These are phyloP conservation scores for Oxyria digyna DNA, from an alignment of 148 eudicot genomes.

Conservation along the genomic window DNA sequence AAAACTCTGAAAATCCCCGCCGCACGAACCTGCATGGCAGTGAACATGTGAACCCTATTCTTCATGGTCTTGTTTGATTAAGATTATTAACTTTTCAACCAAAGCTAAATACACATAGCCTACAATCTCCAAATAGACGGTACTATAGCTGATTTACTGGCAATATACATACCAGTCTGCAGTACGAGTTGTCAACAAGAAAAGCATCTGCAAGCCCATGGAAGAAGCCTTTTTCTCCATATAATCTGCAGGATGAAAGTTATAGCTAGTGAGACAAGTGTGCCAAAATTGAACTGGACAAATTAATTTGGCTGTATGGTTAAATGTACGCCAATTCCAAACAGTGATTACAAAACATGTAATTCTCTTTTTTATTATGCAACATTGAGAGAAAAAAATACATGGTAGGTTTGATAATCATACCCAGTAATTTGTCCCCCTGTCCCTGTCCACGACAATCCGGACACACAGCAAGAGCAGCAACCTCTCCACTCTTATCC, in stretches of 20 bases:
- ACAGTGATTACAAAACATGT: neutral
- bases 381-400: neutral
- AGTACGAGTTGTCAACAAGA: constrained; percentile 82
- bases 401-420: neutral
- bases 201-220: constrained; percentile 64
- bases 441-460: constrained; percentile 97
- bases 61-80: neutral
- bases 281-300: neutral
- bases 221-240: constrained; percentile 82
- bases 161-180: constrained; percentile 63
- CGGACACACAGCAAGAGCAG: constrained; percentile 93
- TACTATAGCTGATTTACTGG: neutral
- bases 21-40: constrained; percentile 34
- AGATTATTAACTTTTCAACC: neutral
- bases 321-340: neutral
- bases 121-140: neutral
- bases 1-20: constrained; percentile 83
- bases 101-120: neutral
- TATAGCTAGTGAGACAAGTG: neutral
- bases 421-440: constrained; percentile 93
- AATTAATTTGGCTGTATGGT: neutral
- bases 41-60: neutral
- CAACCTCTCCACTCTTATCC: constrained; percentile 87
- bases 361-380: neutral
- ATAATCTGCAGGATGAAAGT: constrained; percentile 43